Conservation (phyloP, 306 rosid genomes). For the Quillaja saponaria region DNA sequence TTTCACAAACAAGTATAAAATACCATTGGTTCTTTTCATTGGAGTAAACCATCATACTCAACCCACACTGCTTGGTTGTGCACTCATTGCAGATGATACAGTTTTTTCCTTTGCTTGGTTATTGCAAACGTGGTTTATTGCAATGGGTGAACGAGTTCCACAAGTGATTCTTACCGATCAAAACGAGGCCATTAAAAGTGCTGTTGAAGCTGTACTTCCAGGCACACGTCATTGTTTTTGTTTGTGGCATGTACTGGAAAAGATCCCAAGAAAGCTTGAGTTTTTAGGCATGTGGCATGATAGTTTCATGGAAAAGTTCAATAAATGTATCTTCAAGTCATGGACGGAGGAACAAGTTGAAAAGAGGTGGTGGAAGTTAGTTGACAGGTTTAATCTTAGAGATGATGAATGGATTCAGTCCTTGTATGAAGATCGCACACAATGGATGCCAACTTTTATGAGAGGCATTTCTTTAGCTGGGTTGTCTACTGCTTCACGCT, state of each 20-base stretch:
- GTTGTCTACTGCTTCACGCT: constrained; percentile 43
- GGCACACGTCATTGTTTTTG: constrained; percentile 60
- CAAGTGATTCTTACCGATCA: constrained; percentile 59
- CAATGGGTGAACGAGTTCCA: constrained; percentile 58
- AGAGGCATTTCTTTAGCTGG: constrained; percentile 52
- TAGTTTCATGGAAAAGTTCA: constrained; percentile 44
- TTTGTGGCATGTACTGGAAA: constrained; percentile 64
- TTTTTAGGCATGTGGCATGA: constrained; percentile 50
- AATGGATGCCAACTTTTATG: constrained; percentile 58
- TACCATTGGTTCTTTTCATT: constrained; percentile 56
- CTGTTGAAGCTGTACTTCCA: constrained; percentile 53
- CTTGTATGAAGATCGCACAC: constrained; percentile 50
- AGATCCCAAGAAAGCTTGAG: constrained; percentile 54
- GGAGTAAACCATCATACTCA: constrained; percentile 63
- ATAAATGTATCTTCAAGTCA: constrained; percentile 49
- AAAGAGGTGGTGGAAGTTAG: constrained; percentile 61
- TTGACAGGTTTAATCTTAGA: constrained; percentile 49
- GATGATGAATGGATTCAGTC: constrained; percentile 51
- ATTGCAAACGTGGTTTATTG: constrained; percentile 58
- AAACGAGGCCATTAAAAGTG: constrained; percentile 54
- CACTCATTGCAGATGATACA: constrained; percentile 57
- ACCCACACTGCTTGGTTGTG: constrained; percentile 60
- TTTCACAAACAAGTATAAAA: constrained; percentile 52
- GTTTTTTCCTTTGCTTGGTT: constrained; percentile 55
- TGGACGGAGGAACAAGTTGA: constrained; percentile 59